These are phyloP conservation scores for Penicillium concentricum DNA, from an alignment of 2,329 filamentous ascomycete genomes.

Conservation along the genomic window DNA sequence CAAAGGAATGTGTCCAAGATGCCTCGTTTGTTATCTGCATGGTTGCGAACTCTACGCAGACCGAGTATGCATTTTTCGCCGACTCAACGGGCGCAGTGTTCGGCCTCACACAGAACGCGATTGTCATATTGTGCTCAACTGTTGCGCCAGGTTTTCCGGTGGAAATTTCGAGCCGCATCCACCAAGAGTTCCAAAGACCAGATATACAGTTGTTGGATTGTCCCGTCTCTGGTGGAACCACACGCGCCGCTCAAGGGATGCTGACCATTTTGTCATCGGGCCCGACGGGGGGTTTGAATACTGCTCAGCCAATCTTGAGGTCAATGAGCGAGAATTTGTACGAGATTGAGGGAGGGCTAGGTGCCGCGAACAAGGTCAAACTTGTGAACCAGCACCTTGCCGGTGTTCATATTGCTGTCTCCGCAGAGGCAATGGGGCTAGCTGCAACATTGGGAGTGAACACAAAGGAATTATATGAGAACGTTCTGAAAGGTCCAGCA, in stretches of 20 bases:
- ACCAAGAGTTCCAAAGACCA: conserved; percentile 16
- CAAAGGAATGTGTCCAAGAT: conserved; percentile 28
- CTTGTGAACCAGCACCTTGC: conserved; percentile 60
- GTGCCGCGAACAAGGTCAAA: conserved; percentile 57
- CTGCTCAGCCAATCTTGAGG: conserved; percentile 26
- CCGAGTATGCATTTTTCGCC: conserved; percentile 34
- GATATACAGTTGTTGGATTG: conserved; percentile 36
- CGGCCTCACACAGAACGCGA: conserved; percentile 27
- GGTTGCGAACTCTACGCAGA: conserved; percentile 39
- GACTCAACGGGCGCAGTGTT: conserved; percentile 27
- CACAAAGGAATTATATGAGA: conserved; percentile 29
- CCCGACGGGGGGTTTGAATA: conserved; percentile 18
- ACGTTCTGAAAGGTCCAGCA: conserved; percentile 27
- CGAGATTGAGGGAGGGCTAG: conserved; percentile 52
- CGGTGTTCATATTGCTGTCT: conserved; percentile 57
- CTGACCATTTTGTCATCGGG: conserved; percentile 41
- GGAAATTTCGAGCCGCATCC: conserved; percentile 21
- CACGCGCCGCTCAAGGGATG: conserved; percentile 37
- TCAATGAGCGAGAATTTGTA: conserved; percentile 45
- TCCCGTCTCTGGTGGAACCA: conserved; percentile 41
- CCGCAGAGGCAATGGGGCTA: conserved; percentile 55
- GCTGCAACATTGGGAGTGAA: conserved; percentile 55
- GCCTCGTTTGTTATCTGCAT: conserved; percentile 37
- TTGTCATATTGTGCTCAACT: conserved; percentile 39
- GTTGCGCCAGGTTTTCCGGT: conserved; percentile 35